Conservation (phyloP, 2,329 filamentous ascomycete species). For the Tolypocladium guangdongense region DNA sequence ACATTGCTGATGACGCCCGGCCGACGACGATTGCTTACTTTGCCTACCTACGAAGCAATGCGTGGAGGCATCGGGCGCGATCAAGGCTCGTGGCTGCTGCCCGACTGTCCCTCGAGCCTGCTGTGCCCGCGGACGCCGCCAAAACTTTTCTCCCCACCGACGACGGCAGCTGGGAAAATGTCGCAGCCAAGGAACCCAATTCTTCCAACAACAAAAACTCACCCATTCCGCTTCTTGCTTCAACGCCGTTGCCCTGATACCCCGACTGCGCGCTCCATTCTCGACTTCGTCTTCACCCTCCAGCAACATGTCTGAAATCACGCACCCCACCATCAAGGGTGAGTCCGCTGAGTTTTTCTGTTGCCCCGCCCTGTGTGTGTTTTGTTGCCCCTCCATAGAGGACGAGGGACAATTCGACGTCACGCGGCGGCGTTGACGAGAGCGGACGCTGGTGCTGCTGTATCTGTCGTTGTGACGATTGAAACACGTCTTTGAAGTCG, state of each 20-base stretch:
- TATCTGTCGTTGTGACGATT: neutral
- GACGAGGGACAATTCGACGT: neutral
- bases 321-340: conserved; percentile 49
- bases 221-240: neutral
- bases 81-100: neutral
- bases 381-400: conserved; percentile 8
- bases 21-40: too few species aligned
- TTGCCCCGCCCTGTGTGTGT: neutral
- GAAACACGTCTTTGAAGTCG: neutral
- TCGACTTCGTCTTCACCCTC: neutral
- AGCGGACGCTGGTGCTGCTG: neutral
- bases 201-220: neutral
- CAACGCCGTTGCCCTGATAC: neutral
- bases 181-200: neutral
- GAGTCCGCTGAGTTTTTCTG: conserved; percentile 16
- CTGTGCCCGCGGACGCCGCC: neutral
- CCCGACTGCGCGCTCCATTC: neutral
- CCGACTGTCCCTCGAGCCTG: neutral
- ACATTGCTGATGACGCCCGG: too few species aligned
- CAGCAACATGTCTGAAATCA: conserved; percentile 38
- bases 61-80: neutral
- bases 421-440: neutral
- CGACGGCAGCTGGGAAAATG: neutral
- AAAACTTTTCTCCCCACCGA: neutral
- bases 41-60: too few species aligned